Evolutionary conservation across 2,329 filamentous ascomycete genomes (phyloP), one percentile per base, ranked within the genome.

Genomic region (Penicillium sp.): DNA sequence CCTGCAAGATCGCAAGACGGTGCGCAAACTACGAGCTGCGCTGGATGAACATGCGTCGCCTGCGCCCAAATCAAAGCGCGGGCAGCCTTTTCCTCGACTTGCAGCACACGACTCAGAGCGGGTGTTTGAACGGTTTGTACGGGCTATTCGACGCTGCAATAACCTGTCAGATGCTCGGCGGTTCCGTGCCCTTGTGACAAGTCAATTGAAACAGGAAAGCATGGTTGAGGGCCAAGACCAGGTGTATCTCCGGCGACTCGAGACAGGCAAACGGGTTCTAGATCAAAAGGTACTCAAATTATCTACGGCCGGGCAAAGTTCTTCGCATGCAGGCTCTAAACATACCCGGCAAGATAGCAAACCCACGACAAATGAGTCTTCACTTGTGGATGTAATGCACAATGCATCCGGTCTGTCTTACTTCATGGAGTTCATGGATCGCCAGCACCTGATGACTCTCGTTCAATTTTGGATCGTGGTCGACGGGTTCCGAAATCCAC

Each of bases 391-490:
- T 48, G 74, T 98, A n/a, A 73, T 98, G 41, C 84, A 89, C 50
- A 88, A 93, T 62, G 79, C 92, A 2, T 84, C 90, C 1, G 90
- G 87, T 0, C 72, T 98, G 6, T 96, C 92, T 2, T 98, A 95
- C 60, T 96, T 98, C 67, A 98, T 98, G 92, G 92, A 98, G 60
- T 96, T 88, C 57, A 98, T 98, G 92, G 92, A 98, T 60, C 81
- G 92, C 28, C 84, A 89, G 59, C 75, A 77, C 11, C 72, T 90
- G 16, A 90, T 96, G 82, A 77, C 84, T 10, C 69, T 95, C 31
- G 89, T 98, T 4, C 92, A 98, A 56, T 98, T 96, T 63, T 98
- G 90, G 88, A 81, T 98, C 27, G 92, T 96, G 2, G 92, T 96
- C 4, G 92, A 98, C 65, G 90, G 92, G 0, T 87, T 96, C 52